These are phyloP conservation scores for Debaryomyces psychrophilus DNA, from an alignment of 1,139 yeast genomes.

Conservation along the genomic window DNA sequence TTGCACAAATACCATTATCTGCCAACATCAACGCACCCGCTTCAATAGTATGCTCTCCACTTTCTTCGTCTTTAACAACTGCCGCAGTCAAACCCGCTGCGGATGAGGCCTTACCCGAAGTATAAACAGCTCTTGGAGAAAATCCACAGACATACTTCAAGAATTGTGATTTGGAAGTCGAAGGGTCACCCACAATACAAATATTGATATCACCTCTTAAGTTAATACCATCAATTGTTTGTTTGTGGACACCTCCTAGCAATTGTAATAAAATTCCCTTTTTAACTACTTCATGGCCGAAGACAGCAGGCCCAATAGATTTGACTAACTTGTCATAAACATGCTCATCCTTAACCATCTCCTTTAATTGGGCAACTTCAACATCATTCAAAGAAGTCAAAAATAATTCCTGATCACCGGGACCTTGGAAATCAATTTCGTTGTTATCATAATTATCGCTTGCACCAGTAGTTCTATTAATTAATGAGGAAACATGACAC, in stretches of 20 bases:
- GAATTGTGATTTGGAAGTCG: slow-evolving; percentile 96
- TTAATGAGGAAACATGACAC: slow-evolving; percentile 73
- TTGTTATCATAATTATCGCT: slow-evolving; percentile 30
- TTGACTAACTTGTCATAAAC: slow-evolving; percentile 83
- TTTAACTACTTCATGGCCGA: slow-evolving; percentile 93
- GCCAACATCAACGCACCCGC: slow-evolving; percentile 99
- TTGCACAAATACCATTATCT: slow-evolving; percentile 97
- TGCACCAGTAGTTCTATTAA: slow-evolving; percentile 49
- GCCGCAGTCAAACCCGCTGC: slow-evolving; percentile 99
- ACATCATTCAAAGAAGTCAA: slow-evolving; percentile 78
- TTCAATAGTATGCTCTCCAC: slow-evolving; percentile 95
- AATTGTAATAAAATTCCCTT: slow-evolving; percentile 89
- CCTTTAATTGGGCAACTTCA: slow-evolving; percentile 82
- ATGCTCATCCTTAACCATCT: slow-evolving; percentile 89
- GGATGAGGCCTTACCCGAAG: slow-evolving; percentile 97
- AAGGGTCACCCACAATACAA: slow-evolving; percentile 98
- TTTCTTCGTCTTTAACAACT: slow-evolving; percentile 95
- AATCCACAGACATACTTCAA: slow-evolving; percentile 90
- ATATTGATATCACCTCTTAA: slow-evolving; percentile 96
- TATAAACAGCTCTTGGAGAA: slow-evolving; percentile 92
- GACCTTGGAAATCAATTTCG: slow-evolving; percentile 37
- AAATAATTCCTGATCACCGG: slow-evolving; percentile 76
- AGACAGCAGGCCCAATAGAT: slow-evolving; percentile 95
- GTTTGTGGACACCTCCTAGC: slow-evolving; percentile 94
- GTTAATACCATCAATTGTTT: slow-evolving; percentile 92